Percentiles rank a stretch among this genome's conserved stretches.
Evolutionary conservation across 192 early-diverging fungal species (phyloP).

Genomic region (Phlyctochytrium arcticum): DNA sequence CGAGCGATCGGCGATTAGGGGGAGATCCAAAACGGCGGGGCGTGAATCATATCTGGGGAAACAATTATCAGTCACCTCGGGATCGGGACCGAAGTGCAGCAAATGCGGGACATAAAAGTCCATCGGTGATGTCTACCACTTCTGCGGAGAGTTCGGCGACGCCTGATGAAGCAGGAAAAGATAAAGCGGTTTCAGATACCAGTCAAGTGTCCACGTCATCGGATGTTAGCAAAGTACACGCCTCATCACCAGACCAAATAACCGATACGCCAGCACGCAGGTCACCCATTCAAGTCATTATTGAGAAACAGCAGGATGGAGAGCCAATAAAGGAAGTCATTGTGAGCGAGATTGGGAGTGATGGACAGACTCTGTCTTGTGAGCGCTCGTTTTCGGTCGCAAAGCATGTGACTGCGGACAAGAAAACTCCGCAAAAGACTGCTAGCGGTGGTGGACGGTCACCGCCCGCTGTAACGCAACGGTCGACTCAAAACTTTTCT

Average conservation of each 20-base stretch:
- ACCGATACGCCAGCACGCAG: neutral
- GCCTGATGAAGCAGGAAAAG: neutral
- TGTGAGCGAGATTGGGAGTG: slow-evolving; percentile 12
- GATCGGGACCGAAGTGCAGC: neutral
- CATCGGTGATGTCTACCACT: too few species aligned
- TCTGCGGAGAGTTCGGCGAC: neutral
- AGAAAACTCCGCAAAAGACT: neutral
- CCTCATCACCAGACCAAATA: neutral
- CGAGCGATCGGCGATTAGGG: neutral
- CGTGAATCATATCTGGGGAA: neutral
- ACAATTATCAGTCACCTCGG: neutral
- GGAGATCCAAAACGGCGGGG: neutral
- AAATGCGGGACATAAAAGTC: too few species aligned
- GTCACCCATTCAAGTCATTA: slow-evolving; percentile 12
- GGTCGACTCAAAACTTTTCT: neutral
- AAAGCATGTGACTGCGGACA: neutral
- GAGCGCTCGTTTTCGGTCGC: neutral
- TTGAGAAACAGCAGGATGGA: slow-evolving; percentile 16
- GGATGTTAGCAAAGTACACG: neutral
- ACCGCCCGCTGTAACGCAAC: neutral
- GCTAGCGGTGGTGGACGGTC: neutral
- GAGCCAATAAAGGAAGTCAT: neutral
- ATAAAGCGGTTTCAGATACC: neutral
- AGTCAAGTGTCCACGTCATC: neutral
- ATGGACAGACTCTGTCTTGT: slow-evolving; percentile 11